Evolutionary conservation across 78 protist species (phyloP).

Genomic region (Dictyostelium firmibasis): DNA sequence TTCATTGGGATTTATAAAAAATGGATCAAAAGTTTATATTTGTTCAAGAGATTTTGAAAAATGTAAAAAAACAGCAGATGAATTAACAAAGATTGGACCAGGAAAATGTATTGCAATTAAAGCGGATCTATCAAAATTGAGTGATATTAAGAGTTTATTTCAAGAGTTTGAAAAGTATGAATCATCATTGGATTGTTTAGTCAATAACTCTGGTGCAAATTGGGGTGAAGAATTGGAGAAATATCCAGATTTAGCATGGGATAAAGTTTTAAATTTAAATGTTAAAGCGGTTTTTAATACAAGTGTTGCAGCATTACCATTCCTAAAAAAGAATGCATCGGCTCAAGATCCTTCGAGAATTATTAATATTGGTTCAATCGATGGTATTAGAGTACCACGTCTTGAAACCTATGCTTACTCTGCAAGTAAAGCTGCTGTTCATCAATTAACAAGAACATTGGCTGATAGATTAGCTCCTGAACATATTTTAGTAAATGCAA

Average conservation of each 20-base stretch:
- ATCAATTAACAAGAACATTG: conserved; percentile 60
- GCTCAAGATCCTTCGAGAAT: conserved; percentile 30
- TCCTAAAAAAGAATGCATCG: conserved; percentile 31
- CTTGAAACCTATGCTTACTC: conserved; percentile 74
- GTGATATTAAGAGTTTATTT: background rate
- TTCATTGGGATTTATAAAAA: conserved; percentile 30
- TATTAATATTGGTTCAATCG: conserved; percentile 79
- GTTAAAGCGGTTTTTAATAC: conserved; percentile 78
- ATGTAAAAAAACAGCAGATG: conserved; percentile 14
- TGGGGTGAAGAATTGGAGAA: conserved; percentile 82
- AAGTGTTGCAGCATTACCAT: conserved; percentile 41
- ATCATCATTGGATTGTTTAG: conserved; percentile 28
- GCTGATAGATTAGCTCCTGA: conserved; percentile 70
- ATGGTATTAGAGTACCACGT: conserved; percentile 50
- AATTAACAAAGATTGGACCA: conserved; percentile 32
- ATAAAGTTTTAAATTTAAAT: conserved; percentile 75
- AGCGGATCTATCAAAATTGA: conserved; percentile 49
- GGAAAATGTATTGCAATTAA: conserved; percentile 69
- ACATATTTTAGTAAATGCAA: conserved; percentile 68
- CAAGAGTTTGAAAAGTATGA: conserved; percentile 26
- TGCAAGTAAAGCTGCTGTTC: conserved; percentile 83
- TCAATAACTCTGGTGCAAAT: conserved; percentile 79
- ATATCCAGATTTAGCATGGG: conserved; percentile 84
- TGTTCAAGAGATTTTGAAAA: conserved; percentile 63
- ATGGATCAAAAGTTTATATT: conserved; percentile 76